Conservation (phyloP, 1,284 basidiomycete genomes). For the Peniophora sp. region DNA sequence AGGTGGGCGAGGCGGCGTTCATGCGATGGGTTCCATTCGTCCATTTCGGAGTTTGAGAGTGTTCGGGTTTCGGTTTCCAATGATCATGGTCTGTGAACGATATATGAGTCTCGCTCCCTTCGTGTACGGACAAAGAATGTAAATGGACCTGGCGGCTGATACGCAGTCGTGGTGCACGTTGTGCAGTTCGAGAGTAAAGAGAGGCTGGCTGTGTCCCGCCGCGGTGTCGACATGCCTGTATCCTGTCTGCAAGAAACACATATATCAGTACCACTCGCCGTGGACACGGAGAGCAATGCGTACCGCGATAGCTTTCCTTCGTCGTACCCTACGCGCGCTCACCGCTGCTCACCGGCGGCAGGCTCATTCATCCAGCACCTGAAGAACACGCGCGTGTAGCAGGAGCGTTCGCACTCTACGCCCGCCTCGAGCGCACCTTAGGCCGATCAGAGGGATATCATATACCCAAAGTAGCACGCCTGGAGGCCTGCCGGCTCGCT, state of each 20-base stretch:
- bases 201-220: constrained; percentile 16
- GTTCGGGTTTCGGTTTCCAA: too few species aligned
- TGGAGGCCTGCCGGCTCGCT: too few species aligned
- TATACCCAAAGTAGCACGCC: too few species aligned
- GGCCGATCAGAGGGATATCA: too few species aligned
- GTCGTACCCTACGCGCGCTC: constrained; percentile 30
- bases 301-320: constrained; percentile 27
- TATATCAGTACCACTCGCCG: neutral
- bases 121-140: too few species aligned
- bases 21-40: neutral
- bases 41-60: neutral
- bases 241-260: neutral
- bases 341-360: constrained; percentile 25
- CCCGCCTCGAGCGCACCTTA: too few species aligned
- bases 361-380: constrained; percentile 35
- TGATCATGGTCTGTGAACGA: too few species aligned
- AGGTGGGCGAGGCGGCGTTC: neutral
- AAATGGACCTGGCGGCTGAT: constrained; percentile 36
- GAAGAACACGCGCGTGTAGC: too few species aligned
- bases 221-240: neutral
- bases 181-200: constrained; percentile 37
- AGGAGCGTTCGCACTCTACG: too few species aligned
- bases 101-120: too few species aligned
- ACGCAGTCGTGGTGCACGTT: constrained; percentile 35
- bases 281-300: neutral